Conservation (phyloP, 2,329 filamentous ascomycete species). For the Penicillium sp. region DNA sequence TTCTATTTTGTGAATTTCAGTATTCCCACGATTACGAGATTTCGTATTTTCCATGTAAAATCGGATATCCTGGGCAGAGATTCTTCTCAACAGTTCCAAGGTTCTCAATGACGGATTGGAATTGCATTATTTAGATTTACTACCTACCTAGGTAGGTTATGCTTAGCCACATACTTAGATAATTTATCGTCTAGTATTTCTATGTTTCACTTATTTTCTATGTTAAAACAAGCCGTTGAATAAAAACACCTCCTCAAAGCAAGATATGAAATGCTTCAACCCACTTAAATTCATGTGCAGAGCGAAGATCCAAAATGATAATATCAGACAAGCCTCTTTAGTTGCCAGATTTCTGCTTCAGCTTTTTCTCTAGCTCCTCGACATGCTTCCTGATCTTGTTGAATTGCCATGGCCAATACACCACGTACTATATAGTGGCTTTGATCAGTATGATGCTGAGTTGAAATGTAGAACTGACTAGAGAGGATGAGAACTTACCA, state of each 20-base stretch:
- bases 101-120: neutral
- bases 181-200: neutral
- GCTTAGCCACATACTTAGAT: neutral
- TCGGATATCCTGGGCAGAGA: neutral
- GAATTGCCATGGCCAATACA: neutral
- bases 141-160: too few species aligned
- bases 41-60: neutral
- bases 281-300: neutral
- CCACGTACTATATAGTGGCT: neutral
- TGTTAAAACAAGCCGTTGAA: neutral
- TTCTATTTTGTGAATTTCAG: too few species aligned
- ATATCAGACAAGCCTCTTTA: neutral
- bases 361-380: neutral
- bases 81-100: too few species aligned
- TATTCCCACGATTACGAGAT: too few species aligned
- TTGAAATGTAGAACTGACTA: neutral
- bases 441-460: neutral
- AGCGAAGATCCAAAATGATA: neutral
- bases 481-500: neutral
- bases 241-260: neutral
- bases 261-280: neutral
- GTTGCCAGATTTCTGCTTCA: neutral
- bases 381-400: neutral
- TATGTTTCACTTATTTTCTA: neutral
- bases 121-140: neutral